Evolutionary conservation across 164 flowering plant genomes (phyloP), one percentile per base, ranked within the genome.

Genomic region (Santalum album): DNA sequence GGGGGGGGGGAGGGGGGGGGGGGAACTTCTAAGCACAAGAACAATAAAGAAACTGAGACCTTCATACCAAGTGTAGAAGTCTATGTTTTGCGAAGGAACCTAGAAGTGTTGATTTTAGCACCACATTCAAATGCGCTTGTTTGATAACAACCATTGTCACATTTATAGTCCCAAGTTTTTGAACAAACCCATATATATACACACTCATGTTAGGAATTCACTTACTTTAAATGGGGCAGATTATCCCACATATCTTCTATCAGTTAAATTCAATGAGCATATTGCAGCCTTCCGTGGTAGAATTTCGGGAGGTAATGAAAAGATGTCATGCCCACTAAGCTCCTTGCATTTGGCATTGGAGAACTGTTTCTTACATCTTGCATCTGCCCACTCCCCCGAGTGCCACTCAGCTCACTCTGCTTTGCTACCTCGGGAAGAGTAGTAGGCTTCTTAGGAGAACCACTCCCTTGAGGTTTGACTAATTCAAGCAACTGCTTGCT

Each of bases 371-470:
- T 78, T 78, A 65, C 73, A 52, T 67, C 50, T 83, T n/a, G 66
- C 67, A 3, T 89, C 95, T 1, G 78, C 25, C 32, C 95, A 60
- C 72, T 81, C 49, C 85, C 88, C 18, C 83, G 63, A 19, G 75
- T 85, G 34, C 99, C 99, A 69, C 90, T 83, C 34, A 92, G 80
- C 63, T 92, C 99, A 12, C 91, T 81, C 73, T 92, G 97, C 76
- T 92, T 92, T 18, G 95, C 98, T 43, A 83, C 95, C 74, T 86
- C 98, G 40, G 94, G 66, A 9, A 83, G 17, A 48, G 90, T 57
- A 10, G 75, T 59, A 24, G 99, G 95, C 72, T 82, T 89, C 74
- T 82, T 89, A 20, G 88, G 88, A 54, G 79, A 76, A 45, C 88
- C 69, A 39, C 77, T 67, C 65, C 72, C 96, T 58, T 86, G 97